Evolutionary conservation across 176 grass and related monocot genomes (phyloP), one percentile per base, ranked within the genome.

Genomic region (Poa annua): DNA sequence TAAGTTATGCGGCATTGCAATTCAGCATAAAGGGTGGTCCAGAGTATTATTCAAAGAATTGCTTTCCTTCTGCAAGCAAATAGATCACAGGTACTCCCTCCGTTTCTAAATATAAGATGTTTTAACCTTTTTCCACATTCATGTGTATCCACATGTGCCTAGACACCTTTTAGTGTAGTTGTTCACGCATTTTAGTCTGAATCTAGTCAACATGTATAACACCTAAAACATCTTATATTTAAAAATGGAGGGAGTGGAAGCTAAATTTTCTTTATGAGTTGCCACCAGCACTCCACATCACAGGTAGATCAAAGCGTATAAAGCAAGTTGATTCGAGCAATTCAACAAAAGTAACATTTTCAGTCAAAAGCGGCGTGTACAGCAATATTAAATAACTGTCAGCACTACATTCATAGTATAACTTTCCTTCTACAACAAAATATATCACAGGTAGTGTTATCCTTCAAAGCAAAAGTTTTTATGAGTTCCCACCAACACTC

Each of bases 241-340:
- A 29, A 29, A 29, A 29, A 29, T 29, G 29, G 29, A 29, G 29
- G 29, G 29, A 29, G 29, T 20, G 38, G 59, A 21, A 77, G 22
- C 9, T 72, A 62, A 85, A 77, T 26, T 59, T 7, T 48, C 24
- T 69, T 85, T 75, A 82, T 76, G 79, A 67, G 8, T 85, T 71
- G 26, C 62, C 17, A 61, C 5, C 16, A 57, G 66, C 60, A 26
- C 65, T 6, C 25, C 17, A 44, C 36, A 6, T 39, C 36, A 5
- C 36, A 73, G 52, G 29, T 45, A 45, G 22, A 85, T 75, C 61
- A 63, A 76, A 85, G 69, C n/a, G 1, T 32, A 54, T 17, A 75
- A 75, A 73, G 12, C 15, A 79, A 53, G 39, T 75, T 8, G 22
- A 39, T 52, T 21, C 45, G 62, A 64, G 42, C 19, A 35, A 53